phyloP scores from a whole-genome alignment of 306 rosid species.

The Dalbergia oliveri region DNA sequence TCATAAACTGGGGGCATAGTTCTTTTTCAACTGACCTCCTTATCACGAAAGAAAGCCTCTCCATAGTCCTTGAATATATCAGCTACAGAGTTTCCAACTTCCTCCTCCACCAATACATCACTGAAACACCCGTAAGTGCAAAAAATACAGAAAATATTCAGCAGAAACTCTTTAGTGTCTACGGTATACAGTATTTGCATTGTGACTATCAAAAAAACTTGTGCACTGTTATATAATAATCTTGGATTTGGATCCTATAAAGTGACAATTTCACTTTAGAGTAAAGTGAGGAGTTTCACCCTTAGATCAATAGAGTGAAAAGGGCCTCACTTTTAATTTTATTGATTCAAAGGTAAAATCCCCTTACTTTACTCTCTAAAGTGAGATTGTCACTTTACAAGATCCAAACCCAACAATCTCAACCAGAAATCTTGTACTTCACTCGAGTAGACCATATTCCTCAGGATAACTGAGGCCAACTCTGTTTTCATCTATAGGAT shows the following conservation, averaged over 20 bases:
- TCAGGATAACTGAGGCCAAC: conserved; percentile 7
- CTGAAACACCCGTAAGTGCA: conserved; percentile 58
- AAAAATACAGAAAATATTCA: conserved; percentile 40
- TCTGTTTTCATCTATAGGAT: conserved; percentile 34
- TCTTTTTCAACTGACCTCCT: conserved; percentile 75
- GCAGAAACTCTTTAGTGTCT: conserved; percentile 37
- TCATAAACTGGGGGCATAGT: conserved; percentile 28
- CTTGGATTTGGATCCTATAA: too few species aligned
- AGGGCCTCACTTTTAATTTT: too few species aligned
- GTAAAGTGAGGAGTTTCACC: too few species aligned
- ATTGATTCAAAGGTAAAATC: too few species aligned
- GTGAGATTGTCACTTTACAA: too few species aligned
- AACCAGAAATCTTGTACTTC: conserved; percentile 32
- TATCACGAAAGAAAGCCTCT: conserved; percentile 83
- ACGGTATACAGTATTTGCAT: conserved; percentile 23
- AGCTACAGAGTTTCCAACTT: conserved; percentile 76
- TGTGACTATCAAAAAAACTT: conserved; percentile 22
- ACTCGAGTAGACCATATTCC: conserved; percentile 34
- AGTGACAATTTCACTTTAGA: too few species aligned
- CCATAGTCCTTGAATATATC: conserved; percentile 88
- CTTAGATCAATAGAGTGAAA: too few species aligned
- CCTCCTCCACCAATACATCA: conserved; percentile 84
- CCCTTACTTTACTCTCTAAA: too few species aligned
- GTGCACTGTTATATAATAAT: conserved; percentile 12
- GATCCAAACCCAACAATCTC: too few species aligned